phyloP scores from a whole-genome alignment of 805 yeast species.

The Wickerhamomyces alni region DNA sequence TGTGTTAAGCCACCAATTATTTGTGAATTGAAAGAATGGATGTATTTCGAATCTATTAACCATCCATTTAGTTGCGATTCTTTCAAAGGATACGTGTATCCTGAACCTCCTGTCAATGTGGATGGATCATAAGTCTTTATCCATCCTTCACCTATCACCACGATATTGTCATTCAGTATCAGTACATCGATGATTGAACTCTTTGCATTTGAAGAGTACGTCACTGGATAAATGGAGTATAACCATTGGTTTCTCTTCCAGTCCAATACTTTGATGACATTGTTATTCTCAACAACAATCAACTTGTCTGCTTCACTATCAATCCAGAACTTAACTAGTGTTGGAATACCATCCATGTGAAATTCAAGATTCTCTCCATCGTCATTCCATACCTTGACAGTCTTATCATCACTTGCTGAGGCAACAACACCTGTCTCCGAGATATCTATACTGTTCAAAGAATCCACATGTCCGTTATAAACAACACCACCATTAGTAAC shows the following conservation, averaged over 20 bases:
- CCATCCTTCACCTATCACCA: constrained; percentile 30
- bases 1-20: constrained; percentile 17
- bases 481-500: constrained; percentile 6
- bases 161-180: constrained; percentile 17
- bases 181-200: constrained; percentile 18
- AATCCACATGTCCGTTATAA: constrained; percentile 17
- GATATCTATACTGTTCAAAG: constrained; percentile 26
- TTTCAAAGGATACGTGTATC: constrained; percentile 23
- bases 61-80: constrained; percentile 19
- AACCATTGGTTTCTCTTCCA: constrained; percentile 27
- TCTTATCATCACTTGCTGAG: constrained; percentile 26
- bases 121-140: constrained; percentile 24
- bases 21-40: constrained; percentile 8
- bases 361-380: constrained; percentile 7
- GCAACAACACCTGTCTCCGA: constrained; percentile 24
- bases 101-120: constrained; percentile 27
- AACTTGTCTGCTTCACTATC: constrained; percentile 26
- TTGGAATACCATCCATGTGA: constrained; percentile 17
- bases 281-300: constrained; percentile 28
- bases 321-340: constrained; percentile 27
- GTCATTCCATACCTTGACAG: constrained; percentile 25
- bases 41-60: constrained; percentile 12
- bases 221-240: constrained; percentile 26
- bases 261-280: constrained; percentile 26
- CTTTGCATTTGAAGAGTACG: constrained; percentile 12